Evolutionary conservation across 1,139 yeast genomes (phyloP), one percentile per base, ranked within the genome.

Genomic region (Yamadazyma kanchanaburiensis): DNA sequence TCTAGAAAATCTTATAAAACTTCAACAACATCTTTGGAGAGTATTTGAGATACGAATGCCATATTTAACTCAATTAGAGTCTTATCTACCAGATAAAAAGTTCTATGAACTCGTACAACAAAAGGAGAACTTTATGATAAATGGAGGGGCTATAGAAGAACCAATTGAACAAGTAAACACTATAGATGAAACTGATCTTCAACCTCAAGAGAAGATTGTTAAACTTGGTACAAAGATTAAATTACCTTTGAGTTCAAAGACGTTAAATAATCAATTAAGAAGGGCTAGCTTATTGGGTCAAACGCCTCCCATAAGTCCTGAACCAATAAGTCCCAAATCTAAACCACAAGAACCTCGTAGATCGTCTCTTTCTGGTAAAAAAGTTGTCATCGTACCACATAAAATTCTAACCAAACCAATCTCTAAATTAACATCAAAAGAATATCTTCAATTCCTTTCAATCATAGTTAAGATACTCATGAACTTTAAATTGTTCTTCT

Each of bases 341-440:
- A 19, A 26, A 19, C 13, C 25, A 16, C 17, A 16, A 13, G 27
- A 33, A 15, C 14, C 34, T 14, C 25, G 37, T 24, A 46, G 29
- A 6, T 52, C 59, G 34, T 7, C 7, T 7, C 7, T 8, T 8
- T 10, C 10, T 7, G 7, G 9, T 8, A 7, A 10, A 7, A 58
- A 53, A 34, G 42, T 60, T 29, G 58, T 66, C 3, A 57, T 68
- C 6, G 58, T 68, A 2, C 74, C 75, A 0, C 74, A 69, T 37
- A 60, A 61, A 33, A 63, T 69, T 5, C 51, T 69, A 18, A 57
- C 55, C 34, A 64, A 65, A 32, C 74, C 74, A 5, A 60, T 69
- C 33, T 55, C 60, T 21, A 62, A 61, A 35, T 49, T 68, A 20
- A 49, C 64, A 15, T 51, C 61, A 9, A 58, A 59, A 28, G 75